These are phyloP conservation scores for Gossypium gossypioides DNA, from an alignment of 441 rosid genomes.

Conservation along the genomic window DNA sequence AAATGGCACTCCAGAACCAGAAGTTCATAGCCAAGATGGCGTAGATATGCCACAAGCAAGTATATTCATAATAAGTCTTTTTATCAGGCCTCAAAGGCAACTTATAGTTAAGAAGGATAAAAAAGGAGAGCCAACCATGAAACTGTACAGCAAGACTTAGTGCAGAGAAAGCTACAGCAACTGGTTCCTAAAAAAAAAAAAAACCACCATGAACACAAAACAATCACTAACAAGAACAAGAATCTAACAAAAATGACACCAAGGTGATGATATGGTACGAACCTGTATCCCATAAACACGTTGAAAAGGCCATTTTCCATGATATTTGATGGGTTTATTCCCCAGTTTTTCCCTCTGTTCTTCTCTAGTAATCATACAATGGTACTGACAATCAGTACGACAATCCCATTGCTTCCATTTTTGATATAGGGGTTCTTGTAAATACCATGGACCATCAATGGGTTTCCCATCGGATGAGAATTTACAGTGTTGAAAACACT, in stretches of 20 bases:
- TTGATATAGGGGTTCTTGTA: constrained; percentile 57
- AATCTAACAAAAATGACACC: neutral
- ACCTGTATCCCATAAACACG: constrained; percentile 58
- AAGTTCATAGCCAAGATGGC: constrained; percentile 47
- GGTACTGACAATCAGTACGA: constrained; percentile 46
- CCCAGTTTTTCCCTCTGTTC: constrained; percentile 44
- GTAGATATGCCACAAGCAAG: constrained; percentile 43
- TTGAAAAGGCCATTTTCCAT: constrained; percentile 53
- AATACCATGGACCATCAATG: constrained; percentile 55
- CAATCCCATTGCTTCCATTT: constrained; percentile 71
- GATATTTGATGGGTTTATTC: constrained; percentile 46
- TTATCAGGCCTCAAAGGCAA: constrained; percentile 43
- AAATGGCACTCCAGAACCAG: constrained; percentile 56
- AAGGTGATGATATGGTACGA: neutral
- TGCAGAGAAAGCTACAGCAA: constrained; percentile 52
- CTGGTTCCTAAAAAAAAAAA: constrained; percentile 36
- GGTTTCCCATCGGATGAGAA: constrained; percentile 62
- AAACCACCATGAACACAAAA: neutral
- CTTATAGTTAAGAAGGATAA: constrained; percentile 51
- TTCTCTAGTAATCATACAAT: constrained; percentile 59
- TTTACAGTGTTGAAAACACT: constrained; percentile 54
- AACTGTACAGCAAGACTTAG: constrained; percentile 55
- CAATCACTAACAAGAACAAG: neutral
- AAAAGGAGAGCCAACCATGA: constrained; percentile 63
- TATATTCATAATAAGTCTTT: constrained; percentile 48